phyloP scores from a whole-genome alignment of 257 asterid genomes.

The Lithospermum erythrorhizon region DNA sequence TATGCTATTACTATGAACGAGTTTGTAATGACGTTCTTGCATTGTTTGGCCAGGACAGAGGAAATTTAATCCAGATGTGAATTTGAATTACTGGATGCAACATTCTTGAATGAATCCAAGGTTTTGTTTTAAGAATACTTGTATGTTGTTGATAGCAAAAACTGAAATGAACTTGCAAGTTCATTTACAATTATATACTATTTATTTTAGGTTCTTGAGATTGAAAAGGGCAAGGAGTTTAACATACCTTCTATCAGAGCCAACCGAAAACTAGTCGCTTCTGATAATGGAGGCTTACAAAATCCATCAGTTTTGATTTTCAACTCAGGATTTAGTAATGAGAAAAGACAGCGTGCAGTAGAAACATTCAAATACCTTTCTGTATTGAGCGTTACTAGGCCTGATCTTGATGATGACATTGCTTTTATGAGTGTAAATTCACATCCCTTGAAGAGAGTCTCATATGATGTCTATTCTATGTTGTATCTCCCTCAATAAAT shows the following conservation, averaged over 20 bases:
- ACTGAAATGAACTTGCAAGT: not conserved
- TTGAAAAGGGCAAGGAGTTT: constrained; percentile 55
- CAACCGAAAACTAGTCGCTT: constrained; percentile 59
- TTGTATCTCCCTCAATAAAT: constrained; percentile 1
- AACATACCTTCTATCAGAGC: constrained; percentile 57
- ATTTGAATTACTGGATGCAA: constrained; percentile 62
- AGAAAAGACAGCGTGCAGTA: constrained; percentile 14
- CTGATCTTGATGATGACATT: constrained; percentile 57
- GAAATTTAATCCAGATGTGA: constrained; percentile 18
- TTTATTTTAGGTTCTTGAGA: constrained; percentile 50
- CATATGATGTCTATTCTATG: not conserved
- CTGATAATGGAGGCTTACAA: constrained; percentile 65
- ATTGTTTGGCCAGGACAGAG: constrained; percentile 52
- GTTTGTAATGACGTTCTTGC: constrained; percentile 8
- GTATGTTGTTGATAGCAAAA: not conserved
- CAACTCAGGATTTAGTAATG: constrained; percentile 42
- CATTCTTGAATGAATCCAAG: constrained; percentile 54
- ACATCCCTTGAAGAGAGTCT: not conserved
- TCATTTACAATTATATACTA: not conserved
- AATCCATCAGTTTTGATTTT: constrained; percentile 69
- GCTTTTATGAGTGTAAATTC: constrained; percentile 79
- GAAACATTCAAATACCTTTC: constrained; percentile 40
- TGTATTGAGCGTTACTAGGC: constrained; percentile 41
- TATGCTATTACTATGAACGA: not conserved
- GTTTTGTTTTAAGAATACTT: constrained; percentile 17